Percentiles rank a stretch among this genome's conserved stretches.
These are phyloP conservation scores for Tilletia setariae DNA, from an alignment of 1,284 basidiomycete genomes.

Conservation along the genomic window DNA sequence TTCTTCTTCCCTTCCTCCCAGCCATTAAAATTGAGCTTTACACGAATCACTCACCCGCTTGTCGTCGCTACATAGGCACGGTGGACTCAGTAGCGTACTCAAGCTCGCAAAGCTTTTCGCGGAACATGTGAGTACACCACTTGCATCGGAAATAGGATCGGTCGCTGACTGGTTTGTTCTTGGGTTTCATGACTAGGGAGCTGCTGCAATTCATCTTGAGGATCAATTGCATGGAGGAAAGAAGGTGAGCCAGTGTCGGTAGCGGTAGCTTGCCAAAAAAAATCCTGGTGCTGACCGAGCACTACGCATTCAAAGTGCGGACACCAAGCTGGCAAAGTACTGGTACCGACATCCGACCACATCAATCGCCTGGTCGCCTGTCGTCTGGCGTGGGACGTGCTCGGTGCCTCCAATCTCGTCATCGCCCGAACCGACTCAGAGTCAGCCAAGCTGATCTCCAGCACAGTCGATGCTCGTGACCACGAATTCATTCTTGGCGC, in stretches of 20 bases:
- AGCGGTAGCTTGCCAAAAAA: neutral
- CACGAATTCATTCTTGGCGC: constrained; percentile 56
- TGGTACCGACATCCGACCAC: constrained; percentile 82
- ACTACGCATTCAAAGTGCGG: constrained; percentile 84
- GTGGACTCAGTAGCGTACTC: constrained; percentile 51
- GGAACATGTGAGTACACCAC: constrained; percentile 42
- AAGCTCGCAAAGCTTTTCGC: constrained; percentile 54
- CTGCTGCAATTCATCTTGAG: constrained; percentile 51
- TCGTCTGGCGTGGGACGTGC: constrained; percentile 81
- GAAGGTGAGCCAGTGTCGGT: constrained; percentile 27
- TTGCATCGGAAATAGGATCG: neutral
- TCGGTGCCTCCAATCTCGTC: constrained; percentile 80
- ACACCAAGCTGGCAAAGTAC: constrained; percentile 86
- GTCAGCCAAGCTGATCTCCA: constrained; percentile 78
- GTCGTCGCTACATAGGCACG: constrained; percentile 30
- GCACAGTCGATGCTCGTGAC: constrained; percentile 75
- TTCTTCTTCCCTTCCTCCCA: neutral
- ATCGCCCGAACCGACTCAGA: constrained; percentile 90
- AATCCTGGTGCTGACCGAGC: too few relatives aligned
- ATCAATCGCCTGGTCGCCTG: constrained; percentile 75
- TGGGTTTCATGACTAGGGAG: constrained; percentile 55
- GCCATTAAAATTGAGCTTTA: constrained; percentile 18
- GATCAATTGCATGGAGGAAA: constrained; percentile 55
- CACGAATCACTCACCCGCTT: neutral
- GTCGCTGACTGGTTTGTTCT: neutral